Conservation (phyloP, 371 early-diverging fungal genomes). For the Phascolomyces articulosus region DNA sequence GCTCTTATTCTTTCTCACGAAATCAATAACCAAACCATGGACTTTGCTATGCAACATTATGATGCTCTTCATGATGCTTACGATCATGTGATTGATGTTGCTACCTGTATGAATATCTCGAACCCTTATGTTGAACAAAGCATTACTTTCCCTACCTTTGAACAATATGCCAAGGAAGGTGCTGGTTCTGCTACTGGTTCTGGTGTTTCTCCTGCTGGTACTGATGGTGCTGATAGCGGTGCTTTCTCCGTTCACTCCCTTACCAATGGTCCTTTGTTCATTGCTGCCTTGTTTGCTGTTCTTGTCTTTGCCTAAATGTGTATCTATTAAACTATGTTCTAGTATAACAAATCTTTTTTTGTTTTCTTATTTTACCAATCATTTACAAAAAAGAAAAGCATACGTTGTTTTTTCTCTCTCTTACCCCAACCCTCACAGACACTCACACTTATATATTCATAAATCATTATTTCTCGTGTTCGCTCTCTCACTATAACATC, state of each 20-base stretch:
- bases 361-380: not conserved
- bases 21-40: slow-evolving; percentile 54
- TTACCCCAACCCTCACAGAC: no score
- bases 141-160: slow-evolving; percentile 29
- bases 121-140: slow-evolving; percentile 48
- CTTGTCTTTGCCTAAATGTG: slow-evolving; percentile 4
- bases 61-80: slow-evolving; percentile 39
- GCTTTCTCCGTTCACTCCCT: not conserved
- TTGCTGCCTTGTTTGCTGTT: slow-evolving; percentile 13
- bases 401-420: not conserved
- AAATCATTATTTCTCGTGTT: no score
- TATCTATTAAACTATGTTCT: not conserved
- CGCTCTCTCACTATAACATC: no score
- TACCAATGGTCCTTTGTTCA: slow-evolving; percentile 4
- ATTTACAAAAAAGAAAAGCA: not conserved
- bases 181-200: slow-evolving; percentile 13
- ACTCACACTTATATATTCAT: no score
- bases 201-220: slow-evolving; percentile 14
- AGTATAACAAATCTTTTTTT: not conserved
- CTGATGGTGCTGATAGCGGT: not conserved
- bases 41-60: slow-evolving; percentile 38
- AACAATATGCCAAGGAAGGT: slow-evolving; percentile 20
- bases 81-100: slow-evolving; percentile 47
- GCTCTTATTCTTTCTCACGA: slow-evolving; percentile 54
- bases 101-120: slow-evolving; percentile 53